These are phyloP conservation scores for Hypoxylon sp. DNA, from an alignment of 2,329 filamentous ascomycete species.

Conservation along the genomic window DNA sequence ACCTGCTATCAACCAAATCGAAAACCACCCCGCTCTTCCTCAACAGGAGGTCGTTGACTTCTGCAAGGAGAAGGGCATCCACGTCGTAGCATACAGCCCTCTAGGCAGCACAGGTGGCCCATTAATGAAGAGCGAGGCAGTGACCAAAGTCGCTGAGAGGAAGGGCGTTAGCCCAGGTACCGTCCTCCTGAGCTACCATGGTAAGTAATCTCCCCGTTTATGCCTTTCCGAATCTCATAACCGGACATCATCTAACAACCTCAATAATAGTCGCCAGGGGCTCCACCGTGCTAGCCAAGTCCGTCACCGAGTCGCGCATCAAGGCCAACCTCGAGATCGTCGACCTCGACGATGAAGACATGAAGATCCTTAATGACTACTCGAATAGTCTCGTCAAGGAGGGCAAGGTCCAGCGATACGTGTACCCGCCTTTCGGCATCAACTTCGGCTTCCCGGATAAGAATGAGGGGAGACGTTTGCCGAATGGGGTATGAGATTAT, in stretches of 20 bases:
- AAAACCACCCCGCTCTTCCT: slow-evolving; percentile 79
- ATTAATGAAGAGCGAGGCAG: slow-evolving; percentile 73
- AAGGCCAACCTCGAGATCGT: slow-evolving; percentile 78
- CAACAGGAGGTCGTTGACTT: slow-evolving; percentile 80
- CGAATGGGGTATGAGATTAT: slow-evolving; percentile 45
- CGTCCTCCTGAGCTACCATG: slow-evolving; percentile 79
- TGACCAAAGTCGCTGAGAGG: slow-evolving; percentile 75
- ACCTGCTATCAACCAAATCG: slow-evolving; percentile 80
- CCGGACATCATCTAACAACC: slow-evolving; percentile 9
- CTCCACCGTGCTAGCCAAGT: slow-evolving; percentile 81
- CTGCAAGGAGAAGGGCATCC: slow-evolving; percentile 77
- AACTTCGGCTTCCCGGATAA: slow-evolving; percentile 83
- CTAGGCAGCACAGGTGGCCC: slow-evolving; percentile 76
- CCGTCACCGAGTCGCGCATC: slow-evolving; percentile 77
- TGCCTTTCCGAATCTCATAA: not conserved
- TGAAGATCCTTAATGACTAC: slow-evolving; percentile 70
- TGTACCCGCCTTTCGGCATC: slow-evolving; percentile 78
- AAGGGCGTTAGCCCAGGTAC: slow-evolving; percentile 72
- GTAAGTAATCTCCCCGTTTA: slow-evolving; percentile 61
- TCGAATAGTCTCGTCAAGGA: slow-evolving; percentile 65
- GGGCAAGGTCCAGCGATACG: slow-evolving; percentile 71
- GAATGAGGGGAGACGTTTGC: slow-evolving; percentile 53
- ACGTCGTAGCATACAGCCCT: slow-evolving; percentile 81
- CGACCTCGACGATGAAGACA: slow-evolving; percentile 74
- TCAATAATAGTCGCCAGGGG: slow-evolving; percentile 72